These are phyloP conservation scores for Capsicum chinense DNA, from an alignment of 257 asterid genomes.

Conservation along the genomic window DNA sequence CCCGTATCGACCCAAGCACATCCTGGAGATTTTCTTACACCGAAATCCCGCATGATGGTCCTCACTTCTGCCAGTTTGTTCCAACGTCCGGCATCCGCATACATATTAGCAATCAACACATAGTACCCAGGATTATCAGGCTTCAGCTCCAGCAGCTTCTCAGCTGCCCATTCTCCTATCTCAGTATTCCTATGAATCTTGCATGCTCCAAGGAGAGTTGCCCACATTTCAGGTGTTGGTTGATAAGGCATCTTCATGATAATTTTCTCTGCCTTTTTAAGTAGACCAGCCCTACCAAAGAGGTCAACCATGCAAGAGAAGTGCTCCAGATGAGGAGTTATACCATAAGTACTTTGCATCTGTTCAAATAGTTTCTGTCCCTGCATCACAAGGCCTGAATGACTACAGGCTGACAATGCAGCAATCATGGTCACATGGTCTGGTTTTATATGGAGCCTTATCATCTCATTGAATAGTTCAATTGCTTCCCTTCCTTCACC, in stretches of 20 bases:
- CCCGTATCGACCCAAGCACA: slow-evolving; percentile 83
- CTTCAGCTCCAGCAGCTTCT: slow-evolving; percentile 64
- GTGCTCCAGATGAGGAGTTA: slow-evolving; percentile 71
- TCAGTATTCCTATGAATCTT: slow-evolving; percentile 65
- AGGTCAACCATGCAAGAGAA: slow-evolving; percentile 87
- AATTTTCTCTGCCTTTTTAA: slow-evolving; percentile 62
- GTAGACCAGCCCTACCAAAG: slow-evolving; percentile 78
- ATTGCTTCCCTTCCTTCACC: slow-evolving; percentile 74
- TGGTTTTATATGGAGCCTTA: slow-evolving; percentile 58
- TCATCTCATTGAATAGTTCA: slow-evolving; percentile 72
- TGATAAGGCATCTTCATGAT: slow-evolving; percentile 62
- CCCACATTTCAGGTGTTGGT: slow-evolving; percentile 84
- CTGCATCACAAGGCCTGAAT: slow-evolving; percentile 73
- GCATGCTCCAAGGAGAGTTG: slow-evolving; percentile 85
- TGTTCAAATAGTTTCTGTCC: slow-evolving; percentile 61
- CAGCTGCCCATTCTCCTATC: slow-evolving; percentile 93
- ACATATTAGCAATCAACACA: slow-evolving; percentile 84
- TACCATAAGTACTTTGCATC: slow-evolving; percentile 60
- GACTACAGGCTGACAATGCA: slow-evolving; percentile 83
- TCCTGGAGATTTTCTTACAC: slow-evolving; percentile 82
- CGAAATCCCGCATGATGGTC: slow-evolving; percentile 74
- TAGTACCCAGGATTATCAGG: slow-evolving; percentile 74
- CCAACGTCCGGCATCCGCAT: slow-evolving; percentile 85
- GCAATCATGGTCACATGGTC: slow-evolving; percentile 81
- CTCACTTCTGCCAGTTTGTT: slow-evolving; percentile 67